Evolutionary conservation across 2,329 filamentous ascomycete species (phyloP), one percentile per base, ranked within the genome.

Genomic region (Lachnellula willkommii): DNA sequence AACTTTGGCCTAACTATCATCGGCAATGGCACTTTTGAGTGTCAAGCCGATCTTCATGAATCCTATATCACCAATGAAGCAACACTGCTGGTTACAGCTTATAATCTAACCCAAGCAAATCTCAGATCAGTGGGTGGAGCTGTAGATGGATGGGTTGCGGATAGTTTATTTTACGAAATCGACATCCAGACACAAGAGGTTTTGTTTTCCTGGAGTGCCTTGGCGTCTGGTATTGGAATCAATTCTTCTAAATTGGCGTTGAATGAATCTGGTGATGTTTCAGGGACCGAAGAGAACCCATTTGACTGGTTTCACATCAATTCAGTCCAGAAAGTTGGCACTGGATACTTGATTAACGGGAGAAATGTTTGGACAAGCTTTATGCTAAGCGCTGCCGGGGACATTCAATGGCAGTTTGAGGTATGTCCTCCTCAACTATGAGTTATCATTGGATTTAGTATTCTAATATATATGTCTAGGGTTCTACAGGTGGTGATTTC

Each of bases 131-230:
- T 48, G 12, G 46, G 46, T 32, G 26, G 46, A 32, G 8, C 24
- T 15, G 26, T 5, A 6, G 17, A 48, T 32, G 46, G 69, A 4
- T 73, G 68, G 66, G 63, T 71, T 5, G 58, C 61, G 15, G 72
- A 76, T 57, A 67, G 65, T 20, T 55, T 74, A 36, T 69, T 76
- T 53, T 74, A 70, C 54, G 74, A 77, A 56, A 65, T 77, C n/a
- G 73, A 77, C 45, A 63, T 74, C 8, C 64, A 67, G 36, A 75
- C 73, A 0, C 66, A 68, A 26, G 63, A 74, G 24, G 60, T 76
- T 2, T 54, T 77, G 1, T 77, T 73, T 53, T 62, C 56, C 5
- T 77, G 75, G 75, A 74, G 70, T 37, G 66, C 72, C 2, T 58
- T 75, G 0, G 70, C 70, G 1, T 47, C 52, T 14, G 71, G 75